Conservation (phyloP, 768 basidiomycete species). For the Galerina marginata region DNA sequence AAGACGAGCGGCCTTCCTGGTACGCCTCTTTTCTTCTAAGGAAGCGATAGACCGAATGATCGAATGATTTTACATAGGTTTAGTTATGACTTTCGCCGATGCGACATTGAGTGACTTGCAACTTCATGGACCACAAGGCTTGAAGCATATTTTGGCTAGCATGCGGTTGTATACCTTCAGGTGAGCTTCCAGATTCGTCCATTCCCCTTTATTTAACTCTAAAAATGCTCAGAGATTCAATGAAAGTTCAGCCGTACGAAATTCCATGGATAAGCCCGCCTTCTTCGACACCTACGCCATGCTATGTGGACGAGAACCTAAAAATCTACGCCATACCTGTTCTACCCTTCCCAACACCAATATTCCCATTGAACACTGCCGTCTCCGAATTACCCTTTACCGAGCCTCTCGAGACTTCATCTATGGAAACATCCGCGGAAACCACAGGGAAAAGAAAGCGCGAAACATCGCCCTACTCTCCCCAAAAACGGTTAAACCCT, state of each 20-base stretch:
- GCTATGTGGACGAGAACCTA: conserved; percentile 68
- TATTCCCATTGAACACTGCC: background rate
- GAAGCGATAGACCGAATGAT: conserved; percentile 1
- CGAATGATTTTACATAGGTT: conserved; percentile 45
- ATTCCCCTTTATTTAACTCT: background rate
- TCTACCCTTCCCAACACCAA: conserved; percentile 18
- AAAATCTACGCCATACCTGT: conserved; percentile 67
- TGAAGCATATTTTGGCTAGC: conserved; percentile 72
- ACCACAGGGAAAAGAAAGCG: conserved; percentile 50
- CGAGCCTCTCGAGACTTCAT: background rate
- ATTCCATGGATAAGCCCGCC: conserved; percentile 34
- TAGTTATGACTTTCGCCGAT: conserved; percentile 84
- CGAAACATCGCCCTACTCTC: conserved; percentile 38
- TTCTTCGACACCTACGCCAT: conserved; percentile 39
- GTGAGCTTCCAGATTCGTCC: conserved; percentile 41
- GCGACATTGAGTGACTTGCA: conserved; percentile 59
- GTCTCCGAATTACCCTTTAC: background rate
- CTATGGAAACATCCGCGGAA: conserved; percentile 15
- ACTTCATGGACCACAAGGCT: conserved; percentile 74
- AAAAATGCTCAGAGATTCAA: conserved; percentile 47
- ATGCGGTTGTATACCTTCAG: conserved; percentile 72
- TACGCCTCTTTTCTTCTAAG: conserved; percentile 33
- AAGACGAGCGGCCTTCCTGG: conserved; percentile 78
- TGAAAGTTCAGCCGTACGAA: conserved; percentile 54
- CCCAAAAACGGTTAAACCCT: conserved; percentile 41